Conservation (phyloP, 1,284 basidiomycete genomes). For the Ceratobasidium sp. region DNA sequence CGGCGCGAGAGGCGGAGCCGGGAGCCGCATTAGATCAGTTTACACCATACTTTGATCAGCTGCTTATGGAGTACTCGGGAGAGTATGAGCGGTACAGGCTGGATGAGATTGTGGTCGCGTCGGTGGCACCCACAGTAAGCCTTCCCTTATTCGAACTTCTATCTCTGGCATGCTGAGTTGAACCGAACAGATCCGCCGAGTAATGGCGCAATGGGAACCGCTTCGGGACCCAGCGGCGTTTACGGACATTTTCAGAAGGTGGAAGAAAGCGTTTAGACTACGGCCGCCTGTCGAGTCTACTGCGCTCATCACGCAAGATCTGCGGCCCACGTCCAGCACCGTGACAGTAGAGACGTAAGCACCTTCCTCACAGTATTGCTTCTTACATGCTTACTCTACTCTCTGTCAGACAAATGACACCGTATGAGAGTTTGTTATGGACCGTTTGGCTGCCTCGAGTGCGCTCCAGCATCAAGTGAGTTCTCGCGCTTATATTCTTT, state of each 20-base stretch:
- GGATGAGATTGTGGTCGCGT: conserved; percentile 93
- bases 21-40: conserved; percentile 72
- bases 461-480: conserved; percentile 83
- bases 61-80: conserved; percentile 73
- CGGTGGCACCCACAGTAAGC: conserved; percentile 80
- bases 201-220: conserved; percentile 76
- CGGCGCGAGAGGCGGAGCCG: conserved; percentile 66
- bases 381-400: neutral
- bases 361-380: conserved; percentile 48
- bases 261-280: conserved; percentile 74
- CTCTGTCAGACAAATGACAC: conserved; percentile 74
- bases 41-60: conserved; percentile 72
- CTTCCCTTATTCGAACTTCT: neutral
- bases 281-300: conserved; percentile 22
- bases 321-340: neutral
- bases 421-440: conserved; percentile 95
- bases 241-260: conserved; percentile 66
- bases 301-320: conserved; percentile 31
- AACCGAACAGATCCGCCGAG: conserved; percentile 63
- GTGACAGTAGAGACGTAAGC: conserved; percentile 22
- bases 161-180: neutral
- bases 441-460: conserved; percentile 93
- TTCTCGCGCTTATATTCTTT: conserved; percentile 29
- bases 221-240: conserved; percentile 71
- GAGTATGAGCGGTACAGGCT: conserved; percentile 85